phyloP scores from a whole-genome alignment of 257 asterid species.

The Hygrophila difformis region DNA sequence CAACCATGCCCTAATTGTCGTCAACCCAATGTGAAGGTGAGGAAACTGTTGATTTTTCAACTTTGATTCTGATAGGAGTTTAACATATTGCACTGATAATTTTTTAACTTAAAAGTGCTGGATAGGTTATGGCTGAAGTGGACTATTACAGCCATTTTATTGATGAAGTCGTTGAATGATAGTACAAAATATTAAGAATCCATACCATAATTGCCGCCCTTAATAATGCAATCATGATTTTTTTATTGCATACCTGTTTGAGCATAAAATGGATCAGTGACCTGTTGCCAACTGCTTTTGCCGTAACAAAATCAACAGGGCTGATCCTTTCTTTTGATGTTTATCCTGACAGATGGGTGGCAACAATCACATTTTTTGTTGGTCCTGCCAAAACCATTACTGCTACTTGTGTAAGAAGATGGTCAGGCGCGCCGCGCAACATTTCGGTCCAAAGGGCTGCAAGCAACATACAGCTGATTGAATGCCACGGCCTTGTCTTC shows the following conservation, averaged over 20 bases:
- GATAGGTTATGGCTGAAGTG: neutral
- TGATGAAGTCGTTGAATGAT: neutral
- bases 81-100: too few species aligned
- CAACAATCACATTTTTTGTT: slow-evolving; percentile 83
- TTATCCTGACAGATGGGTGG: slow-evolving; percentile 55
- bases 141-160: neutral
- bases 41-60: slow-evolving; percentile 2
- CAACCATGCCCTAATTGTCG: slow-evolving; percentile 69
- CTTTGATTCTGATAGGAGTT: too few species aligned
- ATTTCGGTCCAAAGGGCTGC: slow-evolving; percentile 81
- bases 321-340: neutral
- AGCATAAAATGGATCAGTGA: too few species aligned
- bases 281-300: too few species aligned
- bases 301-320: neutral
- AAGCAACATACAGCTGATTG: slow-evolving; percentile 64
- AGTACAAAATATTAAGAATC: too few species aligned
- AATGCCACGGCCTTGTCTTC: neutral
- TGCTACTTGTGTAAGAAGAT: slow-evolving; percentile 67
- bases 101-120: too few species aligned
- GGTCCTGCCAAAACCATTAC: slow-evolving; percentile 89
- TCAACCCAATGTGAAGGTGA: slow-evolving; percentile 66
- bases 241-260: too few species aligned
- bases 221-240: too few species aligned
- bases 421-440: slow-evolving; percentile 66
- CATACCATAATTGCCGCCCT: too few species aligned